These are phyloP conservation scores for Apophysomyces variabilis DNA, from an alignment of 371 early-diverging fungal genomes.

Conservation along the genomic window DNA sequence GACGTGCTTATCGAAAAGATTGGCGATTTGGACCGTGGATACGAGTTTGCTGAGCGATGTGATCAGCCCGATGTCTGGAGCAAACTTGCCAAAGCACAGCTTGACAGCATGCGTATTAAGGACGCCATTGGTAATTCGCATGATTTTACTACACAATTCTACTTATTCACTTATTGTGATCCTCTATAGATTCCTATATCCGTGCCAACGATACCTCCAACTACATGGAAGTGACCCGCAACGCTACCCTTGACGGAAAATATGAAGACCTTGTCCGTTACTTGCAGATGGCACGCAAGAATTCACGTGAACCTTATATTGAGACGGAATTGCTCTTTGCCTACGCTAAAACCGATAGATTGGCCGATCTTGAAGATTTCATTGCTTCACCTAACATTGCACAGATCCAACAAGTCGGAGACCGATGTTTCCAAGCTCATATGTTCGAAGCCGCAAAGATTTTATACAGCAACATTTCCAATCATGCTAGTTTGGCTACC, in stretches of 20 bases:
- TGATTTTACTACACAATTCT: neutral
- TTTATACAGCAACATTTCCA: slow-evolving; percentile 90
- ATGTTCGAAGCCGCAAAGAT: slow-evolving; percentile 96
- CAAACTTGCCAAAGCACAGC: slow-evolving; percentile 92
- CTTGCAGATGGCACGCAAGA: slow-evolving; percentile 92
- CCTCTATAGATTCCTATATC: slow-evolving; percentile 82
- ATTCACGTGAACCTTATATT: slow-evolving; percentile 89
- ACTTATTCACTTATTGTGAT: neutral
- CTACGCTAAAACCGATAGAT: slow-evolving; percentile 91
- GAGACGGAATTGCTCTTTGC: slow-evolving; percentile 95
- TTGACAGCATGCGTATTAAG: slow-evolving; percentile 85
- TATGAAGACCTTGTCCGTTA: slow-evolving; percentile 93
- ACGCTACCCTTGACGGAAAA: slow-evolving; percentile 80
- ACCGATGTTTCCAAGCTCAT: slow-evolving; percentile 90
- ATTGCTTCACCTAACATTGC: slow-evolving; percentile 92
- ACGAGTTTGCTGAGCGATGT: slow-evolving; percentile 92
- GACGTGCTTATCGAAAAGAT: slow-evolving; percentile 91
- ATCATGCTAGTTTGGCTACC: slow-evolving; percentile 94
- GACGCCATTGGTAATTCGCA: slow-evolving; percentile 77
- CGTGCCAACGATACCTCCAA: slow-evolving; percentile 91
- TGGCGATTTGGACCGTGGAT: slow-evolving; percentile 91
- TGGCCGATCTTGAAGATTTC: slow-evolving; percentile 93
- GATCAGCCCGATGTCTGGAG: slow-evolving; percentile 94
- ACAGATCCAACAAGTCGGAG: slow-evolving; percentile 90
- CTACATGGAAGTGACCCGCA: slow-evolving; percentile 87